Evolutionary conservation across 1,139 yeast species (phyloP).

Genomic region (Suhomyces taliae): DNA sequence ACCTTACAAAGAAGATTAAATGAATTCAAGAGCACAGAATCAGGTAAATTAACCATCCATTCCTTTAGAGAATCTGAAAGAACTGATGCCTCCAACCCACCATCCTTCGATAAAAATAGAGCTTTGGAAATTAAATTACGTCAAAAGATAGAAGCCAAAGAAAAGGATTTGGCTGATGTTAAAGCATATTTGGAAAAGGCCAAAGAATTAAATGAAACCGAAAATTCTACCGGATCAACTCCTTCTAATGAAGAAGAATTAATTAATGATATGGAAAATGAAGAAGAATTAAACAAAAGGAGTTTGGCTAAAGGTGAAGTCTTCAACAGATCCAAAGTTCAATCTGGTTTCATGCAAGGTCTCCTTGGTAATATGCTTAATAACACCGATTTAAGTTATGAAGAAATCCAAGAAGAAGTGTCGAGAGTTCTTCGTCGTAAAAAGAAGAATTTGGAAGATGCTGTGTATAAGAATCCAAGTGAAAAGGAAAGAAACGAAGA

Average conservation of each 20-base stretch:
- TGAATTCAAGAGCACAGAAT: constrained; percentile 78
- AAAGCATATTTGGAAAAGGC: constrained; percentile 14
- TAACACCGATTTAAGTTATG: constrained; percentile 27
- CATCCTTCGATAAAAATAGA: constrained; percentile 65
- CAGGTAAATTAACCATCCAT: constrained; percentile 71
- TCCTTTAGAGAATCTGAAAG: constrained; percentile 57
- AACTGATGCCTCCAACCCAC: constrained; percentile 68
- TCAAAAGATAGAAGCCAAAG: constrained; percentile 24
- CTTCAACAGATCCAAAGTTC: background rate
- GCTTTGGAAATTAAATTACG: constrained; percentile 27
- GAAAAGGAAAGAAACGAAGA: constrained; percentile 13
- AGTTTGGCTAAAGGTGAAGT: background rate
- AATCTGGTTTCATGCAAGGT: constrained; percentile 7
- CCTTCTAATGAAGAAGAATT: background rate
- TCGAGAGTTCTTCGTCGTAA: constrained; percentile 26
- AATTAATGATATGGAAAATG: background rate
- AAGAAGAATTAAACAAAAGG: background rate
- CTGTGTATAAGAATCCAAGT: constrained; percentile 27
- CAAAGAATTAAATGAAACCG: background rate
- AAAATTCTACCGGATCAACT: background rate
- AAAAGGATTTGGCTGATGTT: constrained; percentile 17
- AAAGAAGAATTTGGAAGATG: constrained; percentile 18
- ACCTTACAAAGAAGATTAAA: constrained; percentile 86
- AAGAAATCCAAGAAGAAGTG: constrained; percentile 20
- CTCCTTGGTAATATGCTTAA: constrained; percentile 7